These are phyloP conservation scores for Penicillium sp. DNA, from an alignment of 2,329 filamentous ascomycete species.

Conservation along the genomic window DNA sequence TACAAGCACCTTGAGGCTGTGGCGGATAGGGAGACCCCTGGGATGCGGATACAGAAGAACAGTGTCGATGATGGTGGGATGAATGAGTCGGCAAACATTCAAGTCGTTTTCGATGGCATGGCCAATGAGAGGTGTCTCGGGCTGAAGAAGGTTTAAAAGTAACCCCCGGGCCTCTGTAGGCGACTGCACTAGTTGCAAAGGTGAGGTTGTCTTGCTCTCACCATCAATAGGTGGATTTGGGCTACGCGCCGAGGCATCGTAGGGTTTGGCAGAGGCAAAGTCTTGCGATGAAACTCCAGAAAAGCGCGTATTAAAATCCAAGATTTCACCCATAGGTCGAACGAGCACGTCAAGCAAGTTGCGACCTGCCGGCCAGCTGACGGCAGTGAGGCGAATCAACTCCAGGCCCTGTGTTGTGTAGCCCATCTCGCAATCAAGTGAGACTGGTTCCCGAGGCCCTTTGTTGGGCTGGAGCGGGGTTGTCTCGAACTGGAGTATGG, in stretches of 20 bases:
- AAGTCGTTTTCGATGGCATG: slow-evolving; percentile 96
- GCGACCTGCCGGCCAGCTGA: slow-evolving; percentile 78
- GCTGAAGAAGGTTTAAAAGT: slow-evolving; percentile 73
- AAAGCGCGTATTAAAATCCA: slow-evolving; percentile 90
- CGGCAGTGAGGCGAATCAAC: slow-evolving; percentile 83
- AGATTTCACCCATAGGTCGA: slow-evolving; percentile 75
- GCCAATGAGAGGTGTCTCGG: slow-evolving; percentile 80
- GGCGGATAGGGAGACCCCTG: slow-evolving; percentile 69
- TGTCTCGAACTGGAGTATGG: slow-evolving; percentile 74
- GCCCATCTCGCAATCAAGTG: slow-evolving; percentile 97
- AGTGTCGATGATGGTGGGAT: slow-evolving; percentile 83
- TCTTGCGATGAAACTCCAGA: slow-evolving; percentile 83
- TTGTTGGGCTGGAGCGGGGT: slow-evolving; percentile 60
- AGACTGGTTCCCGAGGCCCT: slow-evolving; percentile 55
- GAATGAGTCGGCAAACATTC: slow-evolving; percentile 79
- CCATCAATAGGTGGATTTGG: slow-evolving; percentile 24
- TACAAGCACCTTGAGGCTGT: slow-evolving; percentile 75
- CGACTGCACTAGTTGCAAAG: slow-evolving; percentile 72
- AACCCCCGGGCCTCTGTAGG: slow-evolving; percentile 74
- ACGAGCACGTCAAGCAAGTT: slow-evolving; percentile 82
- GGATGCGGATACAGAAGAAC: slow-evolving; percentile 80
- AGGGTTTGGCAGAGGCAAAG: slow-evolving; percentile 67
- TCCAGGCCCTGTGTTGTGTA: slow-evolving; percentile 89
- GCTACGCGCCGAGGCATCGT: slow-evolving; percentile 33
- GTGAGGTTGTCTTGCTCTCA: slow-evolving; percentile 28